Evolutionary conservation across 2,329 filamentous ascomycete species (phyloP).

Genomic region (Epichloe hybrida): DNA sequence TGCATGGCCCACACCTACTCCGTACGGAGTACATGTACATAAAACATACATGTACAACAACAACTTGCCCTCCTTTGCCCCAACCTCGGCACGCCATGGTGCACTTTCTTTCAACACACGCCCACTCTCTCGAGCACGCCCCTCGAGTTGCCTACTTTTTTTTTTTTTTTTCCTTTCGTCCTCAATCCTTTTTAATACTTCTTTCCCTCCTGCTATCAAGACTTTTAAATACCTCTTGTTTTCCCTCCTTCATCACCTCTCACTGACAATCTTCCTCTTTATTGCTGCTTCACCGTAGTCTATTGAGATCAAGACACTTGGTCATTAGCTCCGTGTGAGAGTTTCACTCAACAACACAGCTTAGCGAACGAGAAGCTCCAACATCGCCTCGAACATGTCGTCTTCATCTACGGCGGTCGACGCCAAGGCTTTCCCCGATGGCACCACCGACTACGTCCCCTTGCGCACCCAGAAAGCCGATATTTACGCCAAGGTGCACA

Average conservation of each 20-base stretch:
- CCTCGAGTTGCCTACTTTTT: background rate
- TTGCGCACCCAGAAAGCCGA: slow-evolving; percentile 34
- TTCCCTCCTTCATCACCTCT: background rate
- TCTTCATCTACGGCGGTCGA: slow-evolving; percentile 11
- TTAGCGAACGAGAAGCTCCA: background rate
- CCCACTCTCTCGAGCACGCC: slow-evolving; percentile 1
- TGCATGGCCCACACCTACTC: background rate
- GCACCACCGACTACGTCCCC: slow-evolving; percentile 42
- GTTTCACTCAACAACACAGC: background rate
- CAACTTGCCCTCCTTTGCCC: slow-evolving; percentile 1
- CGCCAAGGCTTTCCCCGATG: slow-evolving; percentile 34
- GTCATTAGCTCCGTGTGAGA: background rate
- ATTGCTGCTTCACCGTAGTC: background rate
- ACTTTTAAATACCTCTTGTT: too few species aligned
- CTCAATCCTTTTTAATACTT: slow-evolving; percentile 1
- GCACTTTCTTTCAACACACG: background rate
- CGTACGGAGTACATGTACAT: too few species aligned
- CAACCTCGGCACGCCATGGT: slow-evolving; percentile 3
- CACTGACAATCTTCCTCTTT: background rate
- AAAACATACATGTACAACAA: too few species aligned
- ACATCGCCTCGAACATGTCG: slow-evolving; percentile 1
- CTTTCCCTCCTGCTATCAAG: background rate
- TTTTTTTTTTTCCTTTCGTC: background rate
- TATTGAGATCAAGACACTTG: background rate
- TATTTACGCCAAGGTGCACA: slow-evolving; percentile 58